Conservation (phyloP, 225 moss, liverwort and hornwort genomes). For the Asterella californica region DNA sequence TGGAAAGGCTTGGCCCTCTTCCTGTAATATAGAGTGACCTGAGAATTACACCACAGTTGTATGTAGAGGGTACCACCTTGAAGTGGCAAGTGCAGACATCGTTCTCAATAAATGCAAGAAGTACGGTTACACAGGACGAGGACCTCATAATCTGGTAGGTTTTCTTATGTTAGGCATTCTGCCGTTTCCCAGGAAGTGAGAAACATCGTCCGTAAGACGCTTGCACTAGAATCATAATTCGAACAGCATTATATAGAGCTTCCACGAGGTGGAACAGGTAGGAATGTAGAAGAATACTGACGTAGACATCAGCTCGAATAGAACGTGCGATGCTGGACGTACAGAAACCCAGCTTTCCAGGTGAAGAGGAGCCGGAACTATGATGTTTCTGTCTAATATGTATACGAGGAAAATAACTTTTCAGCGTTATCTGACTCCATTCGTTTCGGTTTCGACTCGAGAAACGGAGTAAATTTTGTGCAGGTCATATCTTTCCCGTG, state of each 20-base stretch:
- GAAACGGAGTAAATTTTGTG: too few relatives aligned
- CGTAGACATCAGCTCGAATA: not conserved
- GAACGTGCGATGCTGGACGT: not conserved
- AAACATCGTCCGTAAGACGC: not conserved
- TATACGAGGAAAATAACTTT: not conserved
- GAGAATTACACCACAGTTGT: conserved; percentile 13
- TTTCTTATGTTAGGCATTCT: not conserved
- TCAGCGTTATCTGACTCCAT: too few relatives aligned
- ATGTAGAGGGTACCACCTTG: conserved; percentile 12
- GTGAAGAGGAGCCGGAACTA: not conserved
- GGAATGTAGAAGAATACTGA: not conserved
- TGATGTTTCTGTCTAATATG: not conserved
- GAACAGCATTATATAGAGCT: not conserved
- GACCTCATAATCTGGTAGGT: not conserved
- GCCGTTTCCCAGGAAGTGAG: not conserved
- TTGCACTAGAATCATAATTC: not conserved
- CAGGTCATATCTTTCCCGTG: too few relatives aligned
- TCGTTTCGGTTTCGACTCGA: too few relatives aligned
- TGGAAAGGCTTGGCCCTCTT: conserved; percentile 2
- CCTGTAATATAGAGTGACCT: conserved; percentile 15
- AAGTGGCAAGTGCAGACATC: not conserved
- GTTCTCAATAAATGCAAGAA: conserved; percentile 8
- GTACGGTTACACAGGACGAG: not conserved
- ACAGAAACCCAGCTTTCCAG: too few relatives aligned
- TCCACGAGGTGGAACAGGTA: not conserved